phyloP scores from a whole-genome alignment of 306 rosid genomes.

The Casuarina cunninghamiana region DNA sequence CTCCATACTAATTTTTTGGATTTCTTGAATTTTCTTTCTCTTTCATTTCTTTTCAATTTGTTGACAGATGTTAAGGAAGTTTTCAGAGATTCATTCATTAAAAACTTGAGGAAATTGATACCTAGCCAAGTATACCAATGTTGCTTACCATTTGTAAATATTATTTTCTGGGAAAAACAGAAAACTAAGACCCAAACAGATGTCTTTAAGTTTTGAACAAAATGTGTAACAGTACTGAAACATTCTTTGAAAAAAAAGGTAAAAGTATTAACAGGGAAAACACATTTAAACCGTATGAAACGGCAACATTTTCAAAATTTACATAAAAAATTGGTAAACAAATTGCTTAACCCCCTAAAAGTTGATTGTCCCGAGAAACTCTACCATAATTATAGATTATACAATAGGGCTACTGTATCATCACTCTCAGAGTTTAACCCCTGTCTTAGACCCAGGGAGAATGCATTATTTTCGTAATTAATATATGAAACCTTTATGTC shows the following conservation, averaged over 20 bases:
- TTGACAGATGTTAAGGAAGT: neutral
- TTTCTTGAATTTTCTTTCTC: neutral
- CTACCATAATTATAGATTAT: neutral
- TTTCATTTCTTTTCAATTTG: neutral
- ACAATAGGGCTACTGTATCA: neutral
- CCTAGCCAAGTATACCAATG: neutral
- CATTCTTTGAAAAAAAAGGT: too few relatives aligned
- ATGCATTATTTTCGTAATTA: neutral
- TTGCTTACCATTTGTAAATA: neutral
- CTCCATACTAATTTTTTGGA: neutral
- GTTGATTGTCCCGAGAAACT: neutral
- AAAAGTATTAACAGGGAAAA: neutral
- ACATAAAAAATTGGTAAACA: neutral
- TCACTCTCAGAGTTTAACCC: neutral
- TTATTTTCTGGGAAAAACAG: neutral
- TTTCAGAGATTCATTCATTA: neutral
- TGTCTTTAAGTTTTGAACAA: neutral
- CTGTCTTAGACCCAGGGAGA: neutral
- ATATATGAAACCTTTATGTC: neutral
- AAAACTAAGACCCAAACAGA: neutral
- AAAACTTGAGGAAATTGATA: neutral
- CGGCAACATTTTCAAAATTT: neutral
- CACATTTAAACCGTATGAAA: neutral
- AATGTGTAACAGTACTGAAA: neutral
- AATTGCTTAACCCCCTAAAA: neutral